Conservation (phyloP, 805 yeast genomes). For the Pichia scutulata region DNA sequence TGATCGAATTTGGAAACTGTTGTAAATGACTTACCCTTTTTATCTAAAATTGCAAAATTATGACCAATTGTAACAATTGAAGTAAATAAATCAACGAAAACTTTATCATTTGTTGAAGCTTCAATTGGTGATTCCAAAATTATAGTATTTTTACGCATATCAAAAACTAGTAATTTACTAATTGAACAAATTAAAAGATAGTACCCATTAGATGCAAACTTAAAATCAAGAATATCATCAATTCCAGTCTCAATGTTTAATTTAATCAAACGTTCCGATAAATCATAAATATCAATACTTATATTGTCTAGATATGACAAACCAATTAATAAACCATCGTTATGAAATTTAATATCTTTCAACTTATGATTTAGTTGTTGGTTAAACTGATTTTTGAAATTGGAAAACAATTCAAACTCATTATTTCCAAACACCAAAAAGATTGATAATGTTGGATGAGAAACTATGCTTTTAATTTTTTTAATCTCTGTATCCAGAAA, state of each 20-base stretch:
- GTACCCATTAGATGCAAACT: slow-evolving; percentile 45
- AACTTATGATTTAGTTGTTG: slow-evolving; percentile 1
- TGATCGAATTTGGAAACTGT: not conserved
- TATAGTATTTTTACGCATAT: slow-evolving; percentile 4
- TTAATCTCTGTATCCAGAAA: not conserved
- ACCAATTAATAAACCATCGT: slow-evolving; percentile 17
- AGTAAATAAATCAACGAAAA: not conserved
- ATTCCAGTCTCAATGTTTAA: slow-evolving; percentile 1
- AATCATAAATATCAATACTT: slow-evolving; percentile 11
- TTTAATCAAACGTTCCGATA: slow-evolving; percentile 6
- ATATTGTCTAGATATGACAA: slow-evolving; percentile 6
- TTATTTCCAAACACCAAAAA: slow-evolving; percentile 1
- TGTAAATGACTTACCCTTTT: slow-evolving; percentile 2
- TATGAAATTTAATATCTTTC: slow-evolving; percentile 12
- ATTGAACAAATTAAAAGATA: slow-evolving; percentile 32
- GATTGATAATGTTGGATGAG: slow-evolving; percentile 14
- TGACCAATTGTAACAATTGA: not conserved
- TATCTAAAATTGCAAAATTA: not conserved
- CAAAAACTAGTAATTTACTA: not conserved
- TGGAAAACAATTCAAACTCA: slow-evolving; percentile 6
- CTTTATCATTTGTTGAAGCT: not conserved
- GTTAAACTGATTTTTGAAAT: slow-evolving; percentile 5
- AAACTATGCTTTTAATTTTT: not conserved
- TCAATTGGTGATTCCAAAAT: not conserved
- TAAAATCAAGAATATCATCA: not conserved